Evolutionary conservation across 306 rosid genomes (phyloP).

Genomic region (Heteromeles arbutifolia): DNA sequence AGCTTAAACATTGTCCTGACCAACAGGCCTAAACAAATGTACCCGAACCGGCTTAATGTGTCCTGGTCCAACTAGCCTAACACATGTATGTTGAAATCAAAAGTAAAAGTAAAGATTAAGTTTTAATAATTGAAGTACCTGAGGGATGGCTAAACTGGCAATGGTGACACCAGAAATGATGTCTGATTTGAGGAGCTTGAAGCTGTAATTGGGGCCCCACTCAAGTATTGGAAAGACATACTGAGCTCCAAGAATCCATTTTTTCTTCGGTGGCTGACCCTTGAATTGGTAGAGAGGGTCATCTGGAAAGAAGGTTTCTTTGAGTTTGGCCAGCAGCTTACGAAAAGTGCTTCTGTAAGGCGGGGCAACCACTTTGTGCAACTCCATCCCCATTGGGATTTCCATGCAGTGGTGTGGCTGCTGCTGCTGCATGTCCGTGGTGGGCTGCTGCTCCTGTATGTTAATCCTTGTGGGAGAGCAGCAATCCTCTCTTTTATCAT

Average conservation of each 20-base stretch:
- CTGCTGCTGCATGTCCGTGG: slow-evolving; percentile 10
- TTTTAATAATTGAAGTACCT: slow-evolving; percentile 28
- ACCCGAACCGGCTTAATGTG: neutral
- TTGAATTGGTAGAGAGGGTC: slow-evolving; percentile 91
- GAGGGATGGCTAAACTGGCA: slow-evolving; percentile 97
- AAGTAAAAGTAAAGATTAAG: neutral
- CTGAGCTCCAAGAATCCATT: slow-evolving; percentile 60
- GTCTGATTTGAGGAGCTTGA: slow-evolving; percentile 78
- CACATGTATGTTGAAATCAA: too few relatives aligned
- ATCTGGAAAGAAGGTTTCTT: slow-evolving; percentile 88
- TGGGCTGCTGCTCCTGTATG: neutral
- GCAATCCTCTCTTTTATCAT: neutral
- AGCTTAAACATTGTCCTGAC: neutral
- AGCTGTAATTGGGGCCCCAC: slow-evolving; percentile 75
- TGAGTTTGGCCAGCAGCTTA: slow-evolving; percentile 53
- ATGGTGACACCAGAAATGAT: slow-evolving; percentile 90
- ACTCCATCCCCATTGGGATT: slow-evolving; percentile 34
- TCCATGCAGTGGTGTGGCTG: slow-evolving; percentile 38
- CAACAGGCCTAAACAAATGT: neutral
- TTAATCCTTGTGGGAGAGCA: slow-evolving; percentile 2
- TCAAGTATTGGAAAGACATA: slow-evolving; percentile 82
- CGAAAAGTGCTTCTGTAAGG: slow-evolving; percentile 44
- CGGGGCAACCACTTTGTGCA: slow-evolving; percentile 73
- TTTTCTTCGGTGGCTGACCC: slow-evolving; percentile 45
- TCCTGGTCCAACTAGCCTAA: too few relatives aligned